Evolutionary conservation across 108 stramenopile species (phyloP).

Genomic region (Mediolabrus comicus): DNA sequence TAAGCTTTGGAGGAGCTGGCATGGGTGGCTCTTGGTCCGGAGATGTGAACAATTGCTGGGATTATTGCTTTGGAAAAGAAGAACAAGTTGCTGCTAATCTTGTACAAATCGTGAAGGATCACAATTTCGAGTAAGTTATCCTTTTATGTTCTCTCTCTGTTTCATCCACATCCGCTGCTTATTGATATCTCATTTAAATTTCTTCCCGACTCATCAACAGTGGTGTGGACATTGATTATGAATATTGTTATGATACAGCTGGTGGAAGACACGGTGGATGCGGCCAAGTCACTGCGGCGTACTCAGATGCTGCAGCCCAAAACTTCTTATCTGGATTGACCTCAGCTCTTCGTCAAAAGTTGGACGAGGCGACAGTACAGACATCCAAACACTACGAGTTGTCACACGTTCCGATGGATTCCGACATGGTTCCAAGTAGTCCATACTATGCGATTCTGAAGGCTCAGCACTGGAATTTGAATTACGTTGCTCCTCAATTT

Average conservation of each 20-base stretch:
- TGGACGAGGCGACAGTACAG: conserved; percentile 16
- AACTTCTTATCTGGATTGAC: conserved; percentile 46
- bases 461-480: conserved; percentile 21
- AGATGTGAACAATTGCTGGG: conserved; percentile 53
- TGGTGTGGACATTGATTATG: conserved; percentile 55
- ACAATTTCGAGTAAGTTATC: conserved; percentile 45
- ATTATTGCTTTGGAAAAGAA: conserved; percentile 56
- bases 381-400: conserved; percentile 5
- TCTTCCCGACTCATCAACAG: too few species aligned
- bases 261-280: conserved; percentile 9
- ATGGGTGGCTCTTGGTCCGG: conserved; percentile 64
- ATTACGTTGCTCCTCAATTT: conserved; percentile 63
- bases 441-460: conserved; percentile 35
- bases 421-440: conserved; percentile 29
- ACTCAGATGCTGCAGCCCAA: conserved; percentile 21
- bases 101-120: conserved; percentile 32
- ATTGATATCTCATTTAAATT: too few species aligned
- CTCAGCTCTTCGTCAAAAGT: conserved; percentile 24
- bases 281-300: background rate
- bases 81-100: conserved; percentile 36
- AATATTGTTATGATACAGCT: conserved; percentile 50
- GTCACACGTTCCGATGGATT: conserved; percentile 58
- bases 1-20: conserved; percentile 67
- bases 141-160: too few species aligned
- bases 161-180: too few species aligned